Base-by-base conservation (phyloP, 148 eudicot genomes). In the Spergularia bocconei region DNA sequence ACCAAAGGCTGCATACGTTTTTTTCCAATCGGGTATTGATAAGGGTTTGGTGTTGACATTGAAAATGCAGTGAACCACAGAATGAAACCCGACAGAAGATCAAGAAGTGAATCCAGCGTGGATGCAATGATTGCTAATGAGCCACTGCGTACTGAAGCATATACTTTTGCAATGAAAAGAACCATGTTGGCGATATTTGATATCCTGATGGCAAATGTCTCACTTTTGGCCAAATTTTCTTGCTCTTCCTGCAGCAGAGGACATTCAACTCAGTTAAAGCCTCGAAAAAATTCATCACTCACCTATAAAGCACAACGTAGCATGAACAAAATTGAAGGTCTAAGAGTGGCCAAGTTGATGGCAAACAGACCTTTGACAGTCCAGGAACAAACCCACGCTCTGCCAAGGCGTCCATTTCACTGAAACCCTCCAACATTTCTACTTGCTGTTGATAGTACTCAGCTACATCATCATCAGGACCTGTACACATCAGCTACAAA, bases 1-100 rank as follows among this genome's bases (percentile, higher is more conserved):
- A 92, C 97, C 97, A 92, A 75, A 63, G 94, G 97, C 83, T 92
- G 97, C 97, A 92, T 92, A 11, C 94, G 89, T 68, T 87, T 90
- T 88, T 92, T 90, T 73, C 97, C 97, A 79, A 92, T 92, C 3
- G 97, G 97, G 76, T 92, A 92, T 69, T 88, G 91, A 77, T 90
- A 92, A 4, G 91, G 97, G 63, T 90, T 92, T 53, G 85, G 87
- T 63, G 89, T 85, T 77, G 89, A 88, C 97, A 92, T 92, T 75
- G 97, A 88, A 76, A 87, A 90, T 47, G 97, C 90, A 63, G 97
- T 86, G 82, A 92, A 92, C 97, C 97, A 92, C 59, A 92, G 78
- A 78, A 92, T 92, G 82, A 88, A 90, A 11, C 97, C 94, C 15
- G 92, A 90, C 16, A 90, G 81, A 48, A 92, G 88, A 82, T 92